Evolutionary conservation across 83 land plant species (phyloP), one percentile per base, ranked within the genome.

Genomic region (Picea mariana): DNA sequence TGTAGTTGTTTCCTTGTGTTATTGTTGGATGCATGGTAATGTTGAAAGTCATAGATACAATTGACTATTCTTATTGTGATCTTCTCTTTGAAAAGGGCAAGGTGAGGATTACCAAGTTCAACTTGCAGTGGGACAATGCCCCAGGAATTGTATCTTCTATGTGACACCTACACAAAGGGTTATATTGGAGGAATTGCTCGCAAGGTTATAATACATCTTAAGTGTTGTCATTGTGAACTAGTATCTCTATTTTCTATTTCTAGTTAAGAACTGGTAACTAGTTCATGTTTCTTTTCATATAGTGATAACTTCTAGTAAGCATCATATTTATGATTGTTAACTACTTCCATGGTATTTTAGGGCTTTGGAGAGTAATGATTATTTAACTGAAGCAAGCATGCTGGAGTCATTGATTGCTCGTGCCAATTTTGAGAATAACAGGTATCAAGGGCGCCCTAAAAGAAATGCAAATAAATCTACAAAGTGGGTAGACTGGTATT

Each of bases 111-210:
- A 92, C 82, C 88, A 66, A 80, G 97, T 97, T 40, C 98, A 94
- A 83, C 86, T 92, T 52, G 99, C 99, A 49, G 98, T 92, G 31
- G 98, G 98, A 6, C 97, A 97, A 79, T 97, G 99, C 83, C 99
- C 99, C 44, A 90, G 94, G 84, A 95, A 88, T 34, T 97, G 99
- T 67, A 97, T 97, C 40, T 87, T 94, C 83, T 97, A 89, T 85
- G 98, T 97, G 13, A 97, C 99, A 18, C 97, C 98, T 75, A 81
- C 83, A 9, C 99, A 97, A 80, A 84, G 99, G 31, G 31, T 27
- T 27, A 27, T 47, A 47, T 47, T 47, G 49, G 0, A 47, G 49
- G 49, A 47, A 47, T 47, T 47, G 49, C 49, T 47, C 9, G 1
- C 49, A 47, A 0, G 49, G 49, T 47, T 47, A 47, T 9, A 47